Base-by-base conservation (phyloP, 805 yeast genomes). In the Phaffomyces opuntiae region DNA sequence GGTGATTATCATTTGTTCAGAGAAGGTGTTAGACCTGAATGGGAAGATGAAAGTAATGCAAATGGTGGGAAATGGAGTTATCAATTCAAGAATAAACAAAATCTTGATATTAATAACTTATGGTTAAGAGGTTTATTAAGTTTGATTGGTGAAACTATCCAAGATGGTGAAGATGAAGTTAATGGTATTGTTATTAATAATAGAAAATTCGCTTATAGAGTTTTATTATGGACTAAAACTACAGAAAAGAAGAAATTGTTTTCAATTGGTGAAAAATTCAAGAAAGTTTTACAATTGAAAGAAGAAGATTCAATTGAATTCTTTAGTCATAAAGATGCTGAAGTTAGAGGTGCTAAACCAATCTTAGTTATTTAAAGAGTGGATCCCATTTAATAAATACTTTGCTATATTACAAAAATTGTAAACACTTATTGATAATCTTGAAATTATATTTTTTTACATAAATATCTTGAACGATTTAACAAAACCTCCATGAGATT, bases 1-100 rank as follows among this genome's bases (percentile, higher is more conserved):
- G 86, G 96, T 12, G 98, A 93, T 69, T 91, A 91, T 71, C 96
- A 93, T 66, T 79, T 91, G 61, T 93, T 93, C 75, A 85, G 91
- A 71, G 86, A 84, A 64, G 96, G 89, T 48, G 81, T 93, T 60
- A 84, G 87, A 67, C 99, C 99, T 46, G 98, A 93, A 75, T 93
- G 99, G 99, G 99, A 93, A 75, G 98, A 93, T 67, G 74, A 71
- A 45, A 78, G 80, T 53, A 93, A 93, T 69, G 67, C 86, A 49
- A 75, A 81, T 56, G 99, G 99, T 63, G 99, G 99, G 62, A 88
- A 87, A 71, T 93, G 96, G 96, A 75, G 86, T 38, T 86, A 78
- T 69, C 81, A 77, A 68, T 81, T 84, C 68, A 82, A 74, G 65
- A 75, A 78, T 51, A 83, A 76, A 53, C 66, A 69, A 51, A 66